Base-by-base conservation (phyloP, 179 eudicot genomes). In the Vitellaria paradoxa region DNA sequence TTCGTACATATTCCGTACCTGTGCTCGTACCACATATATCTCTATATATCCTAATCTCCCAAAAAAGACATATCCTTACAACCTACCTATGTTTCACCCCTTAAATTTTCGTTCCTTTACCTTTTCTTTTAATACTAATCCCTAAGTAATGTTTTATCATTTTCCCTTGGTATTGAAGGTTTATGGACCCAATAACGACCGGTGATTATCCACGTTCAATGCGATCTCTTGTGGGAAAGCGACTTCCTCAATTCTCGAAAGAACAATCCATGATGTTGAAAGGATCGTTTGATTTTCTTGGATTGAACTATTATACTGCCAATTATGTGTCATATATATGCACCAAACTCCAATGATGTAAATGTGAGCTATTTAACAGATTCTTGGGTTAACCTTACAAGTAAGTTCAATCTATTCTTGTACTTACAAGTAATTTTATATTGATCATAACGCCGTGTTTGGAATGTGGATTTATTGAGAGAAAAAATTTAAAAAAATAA, bases 281-380 rank as follows among this genome's bases (percentile, higher is more conserved):
- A 21, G 79, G 75, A 1, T 81, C 89, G 2, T 79, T 55, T 61
- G 87, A 86, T 68, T 86, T 79, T 60, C 40, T 84, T 5, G 87
- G 89, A 30, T 5, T 86, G 13, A 86, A 86, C 70, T 82, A 84
- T 71, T 86, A 84, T 60, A 77, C 81, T 24, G 70, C 82, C 3
- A 20, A 40, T 65, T 70, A 73, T 37, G 76, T 72, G 55, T 13
- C 56, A 56, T 14, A n/a, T n/a, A 56, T 14, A 53, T 62, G 49
- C 55, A 70, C 62, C 74, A 24, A 13, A 30, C 9, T 30, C 64
- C 15, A 45, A 65, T 45, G n/a, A 0, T 20, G 23, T 63, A n/a
- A 13, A 53, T 50, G 11, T 9, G 15, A 65, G 76, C 12, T 78
- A 70, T 15, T 2, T 12, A 0, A 49, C 76, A 70, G 80, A 78